Base-by-base conservation (phyloP, 2,329 filamentous ascomycete species). In the Fusarium sp. region DNA sequence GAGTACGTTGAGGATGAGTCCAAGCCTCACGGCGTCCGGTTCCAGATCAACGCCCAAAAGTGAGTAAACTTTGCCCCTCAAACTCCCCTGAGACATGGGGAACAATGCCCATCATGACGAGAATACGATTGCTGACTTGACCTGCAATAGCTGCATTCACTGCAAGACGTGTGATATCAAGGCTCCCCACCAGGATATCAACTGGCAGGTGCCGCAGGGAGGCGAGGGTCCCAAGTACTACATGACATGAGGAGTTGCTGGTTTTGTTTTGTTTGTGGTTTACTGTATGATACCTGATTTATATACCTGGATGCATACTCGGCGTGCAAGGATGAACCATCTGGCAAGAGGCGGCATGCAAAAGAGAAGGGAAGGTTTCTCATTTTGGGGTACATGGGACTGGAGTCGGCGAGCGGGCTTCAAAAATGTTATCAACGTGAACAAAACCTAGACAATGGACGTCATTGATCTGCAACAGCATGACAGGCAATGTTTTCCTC, bases 91-190 rank as follows among this genome's bases (percentile, higher is more conserved):
- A 58, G 16, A 43, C 23, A 55, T 31, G 28, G 34, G 12, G 31
- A 44, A 10, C 41, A 18, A 41, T n/a, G n/a, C 40, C 31, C 13
- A 52, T 34, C 27, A 51, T 39, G 16, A 40, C 15, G 44, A 56
- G 15, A 47, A 40, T 10, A 8, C 37, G 31, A 51, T 66, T 41
- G 44, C 68, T 73, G 44, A 71, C 60, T 50, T 59, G 9, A 47
- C 56, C 18, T 30, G 8, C 4, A 41, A 41, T 73, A 97, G 95
- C 83, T 99, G 96, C 80, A 97, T 99, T 71, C 96, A 99, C 83
- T 99, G 96, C 88, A 99, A 99, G 88, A 99, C 96, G 13, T 99
- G 96, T 80, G 96, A 99, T 81, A 99, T 99, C 84, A 99, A 99
- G 85, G 95, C 94, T 15, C 96, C 96, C 8, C 89, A 91, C 68